A percentile compares a stretch with the other conserved stretches of the same genome.
phyloP scores from a whole-genome alignment of 495 filamentous ascomycete species.

The Immersiella caudata region DNA sequence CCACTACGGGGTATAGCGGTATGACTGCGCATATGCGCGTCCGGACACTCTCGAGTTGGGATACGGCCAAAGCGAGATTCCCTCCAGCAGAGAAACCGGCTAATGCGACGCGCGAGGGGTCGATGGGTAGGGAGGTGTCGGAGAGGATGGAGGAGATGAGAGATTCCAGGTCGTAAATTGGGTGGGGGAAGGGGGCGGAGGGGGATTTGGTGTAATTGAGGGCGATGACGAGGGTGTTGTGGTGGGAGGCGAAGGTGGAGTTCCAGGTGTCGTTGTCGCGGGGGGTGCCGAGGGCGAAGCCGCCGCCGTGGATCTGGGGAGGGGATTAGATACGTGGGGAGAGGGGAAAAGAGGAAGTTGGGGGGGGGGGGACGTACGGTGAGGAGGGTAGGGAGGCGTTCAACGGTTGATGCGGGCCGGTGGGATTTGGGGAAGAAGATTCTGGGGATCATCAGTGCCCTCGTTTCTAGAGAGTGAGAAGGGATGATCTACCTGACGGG shows the following conservation, averaged over 20 bases:
- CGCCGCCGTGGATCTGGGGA: slow-evolving; percentile 42
- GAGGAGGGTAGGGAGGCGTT: slow-evolving; percentile 38
- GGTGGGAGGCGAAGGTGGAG: slow-evolving; percentile 33
- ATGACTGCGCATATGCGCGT: slow-evolving; percentile 35
- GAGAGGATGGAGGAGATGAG: slow-evolving; percentile 32
- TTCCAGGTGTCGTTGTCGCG: slow-evolving; percentile 46
- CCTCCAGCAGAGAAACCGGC: slow-evolving; percentile 44
- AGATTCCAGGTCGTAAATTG: slow-evolving; percentile 39
- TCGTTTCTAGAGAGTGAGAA: neutral
- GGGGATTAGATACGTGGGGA: too few species aligned
- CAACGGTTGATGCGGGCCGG: slow-evolving; percentile 17
- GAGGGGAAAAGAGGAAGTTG: too few species aligned
- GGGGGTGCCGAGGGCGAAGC: slow-evolving; percentile 40
- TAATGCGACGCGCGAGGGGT: slow-evolving; percentile 38
- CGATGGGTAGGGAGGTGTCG: slow-evolving; percentile 39
- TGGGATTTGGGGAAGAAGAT: slow-evolving; percentile 43
- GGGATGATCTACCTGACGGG: slow-evolving; percentile 22
- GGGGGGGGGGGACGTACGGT: slow-evolving; percentile 11
- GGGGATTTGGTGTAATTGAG: slow-evolving; percentile 47
- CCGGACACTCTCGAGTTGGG: slow-evolving; percentile 34
- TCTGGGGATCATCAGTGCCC: slow-evolving; percentile 8
- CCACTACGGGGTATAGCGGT: slow-evolving; percentile 39
- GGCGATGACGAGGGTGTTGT: slow-evolving; percentile 39
- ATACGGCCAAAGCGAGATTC: slow-evolving; percentile 37
- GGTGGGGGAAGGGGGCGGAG: slow-evolving; percentile 34